A percentile compares a stretch with the other conserved stretches of the same genome.
phyloP scores from a whole-genome alignment of 2,329 filamentous ascomycete species.

The Lasiodiplodia gonubiensis region DNA sequence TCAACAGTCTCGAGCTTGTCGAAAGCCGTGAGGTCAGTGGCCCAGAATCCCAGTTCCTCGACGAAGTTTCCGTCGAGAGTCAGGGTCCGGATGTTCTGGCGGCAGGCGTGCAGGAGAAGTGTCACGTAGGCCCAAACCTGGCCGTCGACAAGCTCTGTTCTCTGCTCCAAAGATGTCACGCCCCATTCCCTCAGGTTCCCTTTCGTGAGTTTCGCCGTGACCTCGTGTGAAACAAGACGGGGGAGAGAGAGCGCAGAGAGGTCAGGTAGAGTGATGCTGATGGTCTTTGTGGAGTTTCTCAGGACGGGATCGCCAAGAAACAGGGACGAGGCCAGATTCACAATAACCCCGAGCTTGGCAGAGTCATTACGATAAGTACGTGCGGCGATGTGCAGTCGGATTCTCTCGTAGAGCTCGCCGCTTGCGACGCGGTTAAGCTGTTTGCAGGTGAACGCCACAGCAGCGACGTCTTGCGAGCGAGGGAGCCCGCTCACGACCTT shows the following conservation, averaged over 20 bases:
- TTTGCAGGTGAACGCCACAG: not conserved
- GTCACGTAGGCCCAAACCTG: not conserved
- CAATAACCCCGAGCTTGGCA: not conserved
- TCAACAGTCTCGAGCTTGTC: not conserved
- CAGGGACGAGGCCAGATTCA: not conserved
- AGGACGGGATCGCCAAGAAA: not conserved
- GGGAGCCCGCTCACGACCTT: not conserved
- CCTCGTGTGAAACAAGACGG: not conserved
- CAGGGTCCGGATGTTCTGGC: not conserved
- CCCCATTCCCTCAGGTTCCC: not conserved
- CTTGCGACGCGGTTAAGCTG: constrained; percentile 1
- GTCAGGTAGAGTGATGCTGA: not conserved
- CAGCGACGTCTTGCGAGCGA: not conserved
- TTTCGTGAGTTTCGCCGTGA: not conserved
- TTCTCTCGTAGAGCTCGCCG: not conserved
- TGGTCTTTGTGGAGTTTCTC: not conserved
- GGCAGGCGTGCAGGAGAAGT: not conserved
- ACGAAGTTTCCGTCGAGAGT: not conserved
- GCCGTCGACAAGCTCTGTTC: not conserved
- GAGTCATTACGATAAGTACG: too few relatives aligned
- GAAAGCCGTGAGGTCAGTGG: not conserved
- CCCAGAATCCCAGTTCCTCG: not conserved
- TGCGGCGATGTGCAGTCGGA: not conserved
- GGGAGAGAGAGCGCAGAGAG: not conserved
- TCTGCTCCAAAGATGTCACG: not conserved